Conservation (phyloP, 2,329 filamentous ascomycete genomes). For the Penicillium griseofulvum region DNA sequence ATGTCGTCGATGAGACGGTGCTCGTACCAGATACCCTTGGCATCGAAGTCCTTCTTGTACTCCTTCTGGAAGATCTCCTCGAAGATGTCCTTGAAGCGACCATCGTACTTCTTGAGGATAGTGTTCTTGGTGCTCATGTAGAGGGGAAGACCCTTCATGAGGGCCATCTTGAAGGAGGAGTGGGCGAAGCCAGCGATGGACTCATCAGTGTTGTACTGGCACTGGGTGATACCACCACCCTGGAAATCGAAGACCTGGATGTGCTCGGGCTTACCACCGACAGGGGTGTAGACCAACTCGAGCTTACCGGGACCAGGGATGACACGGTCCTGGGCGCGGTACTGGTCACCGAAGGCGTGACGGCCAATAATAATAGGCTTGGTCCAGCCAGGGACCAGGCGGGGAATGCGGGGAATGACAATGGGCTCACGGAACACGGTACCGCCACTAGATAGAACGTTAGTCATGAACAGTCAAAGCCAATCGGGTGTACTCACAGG, state of each 20-base stretch:
- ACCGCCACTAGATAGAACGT: constrained; percentile 59
- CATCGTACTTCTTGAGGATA: constrained; percentile 98
- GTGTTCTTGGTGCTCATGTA: constrained; percentile 99
- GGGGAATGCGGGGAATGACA: constrained; percentile 87
- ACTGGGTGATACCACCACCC: constrained; percentile 81
- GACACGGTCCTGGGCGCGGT: constrained; percentile 90
- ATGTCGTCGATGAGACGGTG: constrained; percentile 99
- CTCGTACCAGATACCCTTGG: constrained; percentile 97
- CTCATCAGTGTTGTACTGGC: constrained; percentile 98
- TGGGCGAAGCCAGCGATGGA: constrained; percentile 94
- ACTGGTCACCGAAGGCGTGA: constrained; percentile 98
- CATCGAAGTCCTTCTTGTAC: constrained; percentile 87
- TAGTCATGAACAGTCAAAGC: constrained; percentile 11
- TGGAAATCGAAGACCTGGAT: constrained; percentile 91
- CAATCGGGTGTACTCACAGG: constrained; percentile 44
- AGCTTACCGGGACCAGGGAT: constrained; percentile 81
- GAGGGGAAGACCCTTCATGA: constrained; percentile 82
- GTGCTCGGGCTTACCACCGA: constrained; percentile 72
- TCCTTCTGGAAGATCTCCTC: constrained; percentile 87
- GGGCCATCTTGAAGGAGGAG: constrained; percentile 91
- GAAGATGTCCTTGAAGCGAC: constrained; percentile 99
- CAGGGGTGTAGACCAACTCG: constrained; percentile 90
- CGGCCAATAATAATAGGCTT: constrained; percentile 99
- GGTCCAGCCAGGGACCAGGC: constrained; percentile 95
- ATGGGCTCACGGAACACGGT: constrained; percentile 99